phyloP scores from a whole-genome alignment of 345 rosid species.

The Psidium guajava region DNA sequence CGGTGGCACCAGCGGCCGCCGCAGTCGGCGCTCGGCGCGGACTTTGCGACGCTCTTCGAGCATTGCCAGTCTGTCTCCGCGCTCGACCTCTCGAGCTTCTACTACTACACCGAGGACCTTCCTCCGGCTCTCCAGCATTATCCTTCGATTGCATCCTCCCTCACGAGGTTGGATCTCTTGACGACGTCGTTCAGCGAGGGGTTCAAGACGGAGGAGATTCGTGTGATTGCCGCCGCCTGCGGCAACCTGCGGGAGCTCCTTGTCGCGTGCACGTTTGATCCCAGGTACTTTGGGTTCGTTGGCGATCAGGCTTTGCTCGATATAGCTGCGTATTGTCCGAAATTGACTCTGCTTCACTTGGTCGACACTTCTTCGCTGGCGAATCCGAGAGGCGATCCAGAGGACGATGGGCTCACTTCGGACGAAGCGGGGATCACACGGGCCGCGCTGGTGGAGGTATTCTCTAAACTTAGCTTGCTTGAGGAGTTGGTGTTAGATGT shows the following conservation, averaged over 20 bases:
- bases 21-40: conserved; percentile 35
- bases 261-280: conserved; percentile 73
- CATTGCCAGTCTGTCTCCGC: conserved; percentile 31
- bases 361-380: conserved; percentile 46
- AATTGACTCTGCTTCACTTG: conserved; percentile 45
- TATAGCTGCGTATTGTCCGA: conserved; percentile 51
- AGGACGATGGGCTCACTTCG: conserved; percentile 21
- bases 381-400: conserved; percentile 28
- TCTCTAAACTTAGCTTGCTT: conserved; percentile 34
- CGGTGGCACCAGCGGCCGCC: conserved; percentile 80
- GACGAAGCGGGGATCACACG: conserved; percentile 54
- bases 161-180: conserved; percentile 48
- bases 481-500: conserved; percentile 64
- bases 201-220: conserved; percentile 58
- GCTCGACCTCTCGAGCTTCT: conserved; percentile 65
- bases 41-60: conserved; percentile 38
- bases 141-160: conserved; percentile 28
- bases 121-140: conserved; percentile 57
- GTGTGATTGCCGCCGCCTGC: conserved; percentile 46
- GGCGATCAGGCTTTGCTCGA: conserved; percentile 66
- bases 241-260: conserved; percentile 39
- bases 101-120: conserved; percentile 87
- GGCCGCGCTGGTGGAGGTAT: conserved; percentile 32
- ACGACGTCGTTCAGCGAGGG: conserved; percentile 68
- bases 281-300: conserved; percentile 56